Evolutionary conservation across 768 basidiomycete species (phyloP).

Genomic region (Boletus edulis): DNA sequence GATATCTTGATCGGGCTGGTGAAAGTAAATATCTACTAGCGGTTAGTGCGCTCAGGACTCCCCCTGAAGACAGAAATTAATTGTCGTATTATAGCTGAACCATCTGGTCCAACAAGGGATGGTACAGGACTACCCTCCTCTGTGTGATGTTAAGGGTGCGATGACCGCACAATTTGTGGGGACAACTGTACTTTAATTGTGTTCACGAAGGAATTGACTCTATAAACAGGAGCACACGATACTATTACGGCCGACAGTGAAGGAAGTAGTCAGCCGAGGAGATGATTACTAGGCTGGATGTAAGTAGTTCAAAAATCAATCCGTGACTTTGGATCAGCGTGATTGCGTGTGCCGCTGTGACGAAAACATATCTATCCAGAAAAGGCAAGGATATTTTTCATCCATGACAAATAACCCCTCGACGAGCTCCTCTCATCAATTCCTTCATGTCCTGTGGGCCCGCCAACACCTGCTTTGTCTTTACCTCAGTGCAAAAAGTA

Average conservation of each 20-base stretch:
- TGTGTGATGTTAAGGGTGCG: slow-evolving; percentile 77
- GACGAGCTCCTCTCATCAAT: no score
- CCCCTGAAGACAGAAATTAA: background rate
- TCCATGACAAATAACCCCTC: background rate
- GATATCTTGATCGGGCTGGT: slow-evolving; percentile 90
- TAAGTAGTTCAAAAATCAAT: slow-evolving; percentile 1
- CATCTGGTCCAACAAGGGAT: slow-evolving; percentile 86
- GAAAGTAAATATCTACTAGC: slow-evolving; percentile 93
- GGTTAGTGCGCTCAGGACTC: slow-evolving; percentile 40
- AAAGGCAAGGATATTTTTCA: slow-evolving; percentile 16
- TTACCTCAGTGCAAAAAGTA: background rate
- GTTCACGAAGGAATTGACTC: slow-evolving; percentile 2
- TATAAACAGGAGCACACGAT: slow-evolving; percentile 76
- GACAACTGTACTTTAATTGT: slow-evolving; percentile 11
- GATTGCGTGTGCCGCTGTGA: no score
- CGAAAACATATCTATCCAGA: slow-evolving; percentile 20
- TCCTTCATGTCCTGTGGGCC: background rate
- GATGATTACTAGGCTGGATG: slow-evolving; percentile 62
- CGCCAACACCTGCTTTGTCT: background rate
- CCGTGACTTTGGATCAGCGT: background rate
- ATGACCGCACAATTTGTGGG: slow-evolving; percentile 95
- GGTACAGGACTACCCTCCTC: slow-evolving; percentile 89
- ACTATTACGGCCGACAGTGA: slow-evolving; percentile 76
- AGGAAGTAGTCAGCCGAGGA: slow-evolving; percentile 82
- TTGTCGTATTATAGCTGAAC: slow-evolving; percentile 57